Conservation (phyloP, 345 rosid species). For the Hibiscus mutabilis region DNA sequence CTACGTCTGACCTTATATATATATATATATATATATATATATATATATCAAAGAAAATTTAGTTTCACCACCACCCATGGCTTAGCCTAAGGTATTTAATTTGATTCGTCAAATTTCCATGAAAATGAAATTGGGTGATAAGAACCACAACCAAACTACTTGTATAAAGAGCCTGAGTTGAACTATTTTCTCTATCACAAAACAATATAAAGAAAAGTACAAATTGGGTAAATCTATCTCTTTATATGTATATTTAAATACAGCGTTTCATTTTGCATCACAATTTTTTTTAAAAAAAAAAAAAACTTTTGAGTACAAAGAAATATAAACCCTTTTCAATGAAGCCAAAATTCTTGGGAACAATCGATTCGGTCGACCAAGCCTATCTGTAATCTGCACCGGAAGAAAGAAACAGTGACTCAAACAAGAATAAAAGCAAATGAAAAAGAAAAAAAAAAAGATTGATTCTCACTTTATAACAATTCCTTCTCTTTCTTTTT, state of each 20-base stretch:
- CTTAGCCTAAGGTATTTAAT: constrained; percentile 2
- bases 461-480: not conserved
- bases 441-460: not conserved
- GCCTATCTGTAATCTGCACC: not conserved
- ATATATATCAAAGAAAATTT: not conserved
- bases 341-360: constrained; percentile 24
- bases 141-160: not conserved
- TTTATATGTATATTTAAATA: not conserved
- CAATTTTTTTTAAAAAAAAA: constrained; percentile 15
- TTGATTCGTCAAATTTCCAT: constrained; percentile 19
- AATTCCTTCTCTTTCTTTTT: not conserved
- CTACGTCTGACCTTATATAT: not conserved
- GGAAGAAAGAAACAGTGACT: constrained; percentile 1
- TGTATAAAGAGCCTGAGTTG: not conserved
- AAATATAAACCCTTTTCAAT: constrained; percentile 11
- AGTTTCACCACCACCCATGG: not conserved
- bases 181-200: not conserved
- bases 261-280: constrained; percentile 15
- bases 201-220: not conserved
- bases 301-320: constrained; percentile 3
- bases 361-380: constrained; percentile 4
- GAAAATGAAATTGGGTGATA: constrained; percentile 18
- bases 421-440: not conserved
- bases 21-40: not conserved
- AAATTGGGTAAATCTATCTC: constrained; percentile 8